Evolutionary conservation across 2,329 filamentous ascomycete genomes (phyloP).

Genomic region (Paecilomyces sp.): DNA sequence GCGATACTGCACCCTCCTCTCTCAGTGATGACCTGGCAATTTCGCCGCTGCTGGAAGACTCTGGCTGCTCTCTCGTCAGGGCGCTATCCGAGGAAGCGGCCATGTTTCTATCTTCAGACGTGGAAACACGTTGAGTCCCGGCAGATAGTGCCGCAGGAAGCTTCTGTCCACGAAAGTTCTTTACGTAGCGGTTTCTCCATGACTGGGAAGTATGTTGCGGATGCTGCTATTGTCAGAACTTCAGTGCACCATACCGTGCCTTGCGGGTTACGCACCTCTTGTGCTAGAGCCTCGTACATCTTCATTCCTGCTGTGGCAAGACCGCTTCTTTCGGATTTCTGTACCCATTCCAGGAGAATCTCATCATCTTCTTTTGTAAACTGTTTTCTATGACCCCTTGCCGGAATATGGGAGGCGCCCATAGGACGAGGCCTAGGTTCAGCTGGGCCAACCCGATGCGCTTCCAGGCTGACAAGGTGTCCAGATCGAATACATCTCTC

Average conservation of each 20-base stretch:
- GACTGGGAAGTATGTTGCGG: slow-evolving; percentile 43
- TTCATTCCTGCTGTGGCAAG: slow-evolving; percentile 32
- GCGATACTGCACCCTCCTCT: neutral
- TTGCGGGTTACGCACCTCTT: slow-evolving; percentile 20
- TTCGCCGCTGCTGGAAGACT: neutral
- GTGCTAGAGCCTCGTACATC: slow-evolving; percentile 39
- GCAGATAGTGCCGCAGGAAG: slow-evolving; percentile 23
- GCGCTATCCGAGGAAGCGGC: neutral
- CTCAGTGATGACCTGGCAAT: neutral
- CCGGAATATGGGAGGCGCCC: slow-evolving; percentile 32
- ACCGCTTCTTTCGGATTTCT: slow-evolving; percentile 23
- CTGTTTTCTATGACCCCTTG: slow-evolving; percentile 21
- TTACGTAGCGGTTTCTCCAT: slow-evolving; percentile 42
- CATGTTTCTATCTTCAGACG: neutral
- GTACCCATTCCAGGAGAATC: slow-evolving; percentile 37
- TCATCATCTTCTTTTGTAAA: slow-evolving; percentile 41
- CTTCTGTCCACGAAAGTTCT: slow-evolving; percentile 26
- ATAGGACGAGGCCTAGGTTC: slow-evolving; percentile 37
- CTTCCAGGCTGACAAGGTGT: slow-evolving; percentile 40
- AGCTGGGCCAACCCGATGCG: slow-evolving; percentile 41
- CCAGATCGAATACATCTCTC: slow-evolving; percentile 47
- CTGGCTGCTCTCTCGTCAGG: neutral
- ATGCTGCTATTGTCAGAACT: slow-evolving; percentile 19
- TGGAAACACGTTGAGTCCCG: slow-evolving; percentile 5
- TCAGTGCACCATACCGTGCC: neutral